Base-by-base conservation (phyloP, 805 yeast genomes). In the Candida xyloterini region DNA sequence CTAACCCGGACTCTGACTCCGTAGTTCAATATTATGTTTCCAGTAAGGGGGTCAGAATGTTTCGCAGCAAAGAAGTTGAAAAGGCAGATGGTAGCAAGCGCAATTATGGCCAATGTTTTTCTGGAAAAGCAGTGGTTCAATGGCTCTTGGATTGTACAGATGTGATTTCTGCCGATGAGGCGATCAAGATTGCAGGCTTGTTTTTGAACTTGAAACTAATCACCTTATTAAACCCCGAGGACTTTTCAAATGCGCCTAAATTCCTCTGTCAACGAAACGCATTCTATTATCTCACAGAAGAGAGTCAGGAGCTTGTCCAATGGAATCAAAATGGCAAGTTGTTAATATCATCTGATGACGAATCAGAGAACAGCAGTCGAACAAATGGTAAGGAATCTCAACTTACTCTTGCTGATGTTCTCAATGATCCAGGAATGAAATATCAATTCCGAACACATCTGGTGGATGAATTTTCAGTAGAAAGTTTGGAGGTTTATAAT, bases 81-180 rank as follows among this genome's bases (percentile, higher is more conserved):
- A 35, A 18, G 20, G 27, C 18, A 7, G 49, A 43, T 20, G 52
- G 40, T 10, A 33, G 23, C 38, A 49, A 52, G 5, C 70, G 73
- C 43, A 40, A 47, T 4, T 53, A 71, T 2, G 63, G 68, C n/a
- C 71, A 70, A 50, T 73, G 79, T 38, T 71, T 86, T 46, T 73
- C 84, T 1, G 95, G 96, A 0, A 84, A 84, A 51, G 83, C 93
- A 0, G 66, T 83, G 0, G 73, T 80, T 61, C 96, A 89, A 54
- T 91, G 96, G 95, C 54, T 91, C 6, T 71, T 83, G 77, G 98
- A 91, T 47, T 89, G 96, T 55, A 84, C 96, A 1, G 93, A 86
- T 53, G 67, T 81, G 1, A 57, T 79, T 48, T 70, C 70, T 36
- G 55, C 62, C 0, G 63, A 65, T 10, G 85, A 78, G 43, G 83